Evolutionary conservation across 2,329 filamentous ascomycete species (phyloP), one percentile per base, ranked within the genome.

Genomic region (Leptographium wingfieldii): DNA sequence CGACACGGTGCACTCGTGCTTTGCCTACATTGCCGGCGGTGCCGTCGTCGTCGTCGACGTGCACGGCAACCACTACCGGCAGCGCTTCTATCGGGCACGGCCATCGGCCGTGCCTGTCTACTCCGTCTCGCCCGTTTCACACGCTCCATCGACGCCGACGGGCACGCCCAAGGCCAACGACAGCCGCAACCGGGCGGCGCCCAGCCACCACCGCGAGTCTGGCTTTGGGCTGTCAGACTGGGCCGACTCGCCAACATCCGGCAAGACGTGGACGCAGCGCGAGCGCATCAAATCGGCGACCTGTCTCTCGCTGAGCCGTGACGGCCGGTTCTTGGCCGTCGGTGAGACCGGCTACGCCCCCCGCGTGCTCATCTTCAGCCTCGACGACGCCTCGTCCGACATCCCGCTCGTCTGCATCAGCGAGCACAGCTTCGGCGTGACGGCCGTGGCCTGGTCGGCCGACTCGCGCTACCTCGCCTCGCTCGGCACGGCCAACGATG

Each of bases 271-370:
- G 86, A 91, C 89, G 1, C 94, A 90, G 59, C 84, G 90, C 65
- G 94, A 97, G 72, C 84, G 91, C 65, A 92, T 97, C 70, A 97
- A 97, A 74, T 89, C 94, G 22, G 90, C 92, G 2, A 96, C 92
- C 5, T 95, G 92, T 68, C 81, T 99, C 31, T 87, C 90, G 27
- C 80, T 99, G 65, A 96, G 91, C 69, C 84, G 85, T 1, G 91
- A 96, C 73, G 92, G 89, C 38, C 87, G 83, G 66, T 95, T 88
- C 69, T 77, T 99, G 58, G 94, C 92, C 10, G 88, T 97, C 3
- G 94, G 94, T 67, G 94, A 99, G 80, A 95, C 92, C 3, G 94
- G 94, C 27, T 96, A 97, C 72, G 88, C 87, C 58, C 94, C 94
- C 6, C 82, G 94, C 58, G 90, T 99, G 27, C 78, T 97, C 60